Percentiles rank a stretch among this genome's conserved stretches.
Evolutionary conservation across 1,284 basidiomycete genomes (phyloP).

Genomic region (Irpex sp.): DNA sequence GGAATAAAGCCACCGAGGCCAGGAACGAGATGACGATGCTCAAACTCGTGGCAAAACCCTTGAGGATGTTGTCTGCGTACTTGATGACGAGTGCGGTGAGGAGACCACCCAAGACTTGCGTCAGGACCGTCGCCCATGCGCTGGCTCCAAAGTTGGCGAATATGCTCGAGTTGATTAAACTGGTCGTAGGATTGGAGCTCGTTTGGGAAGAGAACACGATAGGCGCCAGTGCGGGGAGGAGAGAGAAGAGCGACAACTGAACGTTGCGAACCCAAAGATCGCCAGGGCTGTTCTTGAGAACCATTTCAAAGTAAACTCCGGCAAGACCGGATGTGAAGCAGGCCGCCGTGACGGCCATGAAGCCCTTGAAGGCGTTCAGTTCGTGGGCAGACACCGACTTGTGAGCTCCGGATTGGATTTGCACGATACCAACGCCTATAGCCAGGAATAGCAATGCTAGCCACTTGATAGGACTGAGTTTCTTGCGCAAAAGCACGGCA

Average conservation of each 20-base stretch:
- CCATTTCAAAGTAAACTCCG: slow-evolving; percentile 98
- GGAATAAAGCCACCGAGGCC: slow-evolving; percentile 84
- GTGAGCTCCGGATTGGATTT: slow-evolving; percentile 60
- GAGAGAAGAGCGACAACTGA: slow-evolving; percentile 91
- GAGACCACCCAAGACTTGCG: slow-evolving; percentile 88
- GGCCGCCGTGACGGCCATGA: slow-evolving; percentile 82
- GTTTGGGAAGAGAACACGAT: slow-evolving; percentile 53
- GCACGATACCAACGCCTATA: slow-evolving; percentile 88
- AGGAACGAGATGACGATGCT: slow-evolving; percentile 93
- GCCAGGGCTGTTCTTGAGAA: slow-evolving; percentile 85
- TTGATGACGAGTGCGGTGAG: slow-evolving; percentile 88
- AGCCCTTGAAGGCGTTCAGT: slow-evolving; percentile 81
- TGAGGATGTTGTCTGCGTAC: slow-evolving; percentile 86
- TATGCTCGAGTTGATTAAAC: slow-evolving; percentile 25
- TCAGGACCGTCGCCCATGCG: slow-evolving; percentile 88
- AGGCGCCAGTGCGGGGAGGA: slow-evolving; percentile 86
- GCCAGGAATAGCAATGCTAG: slow-evolving; percentile 80
- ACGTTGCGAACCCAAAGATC: slow-evolving; percentile 98
- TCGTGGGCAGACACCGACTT: slow-evolving; percentile 5
- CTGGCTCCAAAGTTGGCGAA: slow-evolving; percentile 83
- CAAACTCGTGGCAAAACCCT: slow-evolving; percentile 92
- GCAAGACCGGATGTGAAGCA: slow-evolving; percentile 98
- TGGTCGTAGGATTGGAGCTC: not conserved
- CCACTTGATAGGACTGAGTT: slow-evolving; percentile 78
- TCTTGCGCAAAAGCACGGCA: slow-evolving; percentile 77